phyloP scores from a whole-genome alignment of 2,329 filamentous ascomycete species.

The Penicillium sp. region DNA sequence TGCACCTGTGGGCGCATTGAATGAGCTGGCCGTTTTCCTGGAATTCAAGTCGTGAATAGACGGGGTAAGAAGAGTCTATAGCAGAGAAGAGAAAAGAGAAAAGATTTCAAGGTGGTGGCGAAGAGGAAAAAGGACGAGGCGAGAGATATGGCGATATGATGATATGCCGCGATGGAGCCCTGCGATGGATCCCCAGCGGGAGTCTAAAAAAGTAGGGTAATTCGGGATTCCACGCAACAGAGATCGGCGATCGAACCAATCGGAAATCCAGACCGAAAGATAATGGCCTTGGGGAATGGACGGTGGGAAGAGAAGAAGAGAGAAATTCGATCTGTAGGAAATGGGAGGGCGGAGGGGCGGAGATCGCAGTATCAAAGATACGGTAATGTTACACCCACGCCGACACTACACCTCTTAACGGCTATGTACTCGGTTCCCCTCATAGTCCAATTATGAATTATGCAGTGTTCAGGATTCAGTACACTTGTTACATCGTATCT shows the following conservation, averaged over 20 bases:
- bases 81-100: conserved; percentile 1
- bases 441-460: not conserved
- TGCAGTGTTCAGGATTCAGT: too few species aligned
- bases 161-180: conserved; percentile 20
- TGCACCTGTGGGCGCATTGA: conserved; percentile 17
- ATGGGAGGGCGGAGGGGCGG: conserved; percentile 21
- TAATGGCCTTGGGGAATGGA: not conserved
- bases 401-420: not conserved
- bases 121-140: not conserved
- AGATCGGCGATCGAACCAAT: conserved; percentile 15
- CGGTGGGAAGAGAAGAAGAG: conserved; percentile 6
- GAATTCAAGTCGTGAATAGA: conserved; percentile 8
- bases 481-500: not conserved
- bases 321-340: conserved; percentile 23
- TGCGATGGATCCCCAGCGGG: conserved; percentile 23
- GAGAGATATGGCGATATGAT: conserved; percentile 5
- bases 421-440: not conserved
- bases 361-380: conserved; percentile 11
- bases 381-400: conserved; percentile 11
- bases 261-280: not conserved
- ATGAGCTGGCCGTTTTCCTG: not conserved
- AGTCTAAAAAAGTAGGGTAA: conserved; percentile 16
- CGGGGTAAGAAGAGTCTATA: not conserved
- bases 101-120: not conserved
- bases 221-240: conserved; percentile 7